Percentiles rank a stretch among this genome's conserved stretches.
Evolutionary conservation across 2,329 filamentous ascomycete species (phyloP).

Genomic region (Xylariaceae sp.): DNA sequence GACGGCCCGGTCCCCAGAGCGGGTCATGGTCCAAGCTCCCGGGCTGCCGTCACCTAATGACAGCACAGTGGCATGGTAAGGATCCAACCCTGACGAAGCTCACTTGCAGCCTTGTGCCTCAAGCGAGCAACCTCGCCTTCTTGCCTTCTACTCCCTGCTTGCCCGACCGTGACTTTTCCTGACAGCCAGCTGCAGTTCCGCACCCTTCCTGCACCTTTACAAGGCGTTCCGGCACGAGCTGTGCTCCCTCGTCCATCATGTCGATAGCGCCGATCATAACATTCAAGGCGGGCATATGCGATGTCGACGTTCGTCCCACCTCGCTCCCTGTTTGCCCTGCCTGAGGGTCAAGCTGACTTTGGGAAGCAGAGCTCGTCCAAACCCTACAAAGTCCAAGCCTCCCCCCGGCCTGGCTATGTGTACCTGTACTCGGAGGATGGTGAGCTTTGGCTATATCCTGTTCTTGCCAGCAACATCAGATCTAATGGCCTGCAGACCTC

Average conservation of each 20-base stretch:
- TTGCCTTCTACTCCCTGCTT: too few species aligned
- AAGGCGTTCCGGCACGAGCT: too few species aligned
- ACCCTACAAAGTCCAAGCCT: slow-evolving; percentile 66
- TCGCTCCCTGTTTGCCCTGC: not conserved
- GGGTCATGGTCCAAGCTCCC: too few species aligned
- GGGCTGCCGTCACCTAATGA: too few species aligned
- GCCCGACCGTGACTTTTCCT: too few species aligned
- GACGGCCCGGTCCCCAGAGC: too few species aligned
- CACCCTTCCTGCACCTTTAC: too few species aligned
- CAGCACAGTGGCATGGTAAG: slow-evolving; percentile 9
- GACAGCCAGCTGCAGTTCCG: too few species aligned
- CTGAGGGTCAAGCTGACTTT: not conserved
- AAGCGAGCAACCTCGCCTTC: too few species aligned
- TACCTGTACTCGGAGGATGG: slow-evolving; percentile 92
- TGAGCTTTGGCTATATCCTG: slow-evolving; percentile 25
- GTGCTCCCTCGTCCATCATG: slow-evolving; percentile 44
- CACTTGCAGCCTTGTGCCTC: slow-evolving; percentile 24
- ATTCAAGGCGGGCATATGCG: slow-evolving; percentile 91
- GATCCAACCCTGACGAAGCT: slow-evolving; percentile 22
- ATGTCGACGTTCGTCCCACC: slow-evolving; percentile 62
- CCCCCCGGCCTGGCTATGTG: slow-evolving; percentile 71
- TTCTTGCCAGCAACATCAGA: not conserved
- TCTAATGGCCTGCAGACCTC: slow-evolving; percentile 52
- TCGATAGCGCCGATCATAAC: slow-evolving; percentile 81
- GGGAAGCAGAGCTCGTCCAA: slow-evolving; percentile 27